Base-by-base conservation (phyloP, 176 grass and related monocot genomes). In the Eragrostis curvula region DNA sequence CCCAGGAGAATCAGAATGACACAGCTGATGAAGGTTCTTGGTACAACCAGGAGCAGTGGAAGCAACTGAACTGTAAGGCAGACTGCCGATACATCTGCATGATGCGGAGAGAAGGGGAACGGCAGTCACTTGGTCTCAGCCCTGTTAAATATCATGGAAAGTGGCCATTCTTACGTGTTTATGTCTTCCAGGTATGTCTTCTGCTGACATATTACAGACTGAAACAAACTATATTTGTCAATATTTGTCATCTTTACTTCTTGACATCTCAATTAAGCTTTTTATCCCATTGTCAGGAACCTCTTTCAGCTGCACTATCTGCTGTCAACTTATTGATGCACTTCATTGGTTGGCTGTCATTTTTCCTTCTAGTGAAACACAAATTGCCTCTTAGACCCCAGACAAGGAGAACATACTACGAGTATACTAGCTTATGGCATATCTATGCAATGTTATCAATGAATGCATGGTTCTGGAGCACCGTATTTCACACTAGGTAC, bases 401-500 rank as follows among this genome's bases (percentile, higher is more conserved):
- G 53, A 91, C 73, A 41, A 85, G 78, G 75, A 93, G 81, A 73
- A 88, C 88, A 47, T 93, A 87, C 70, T 98, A 95, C n/a, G 92
- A 98, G 86, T 98, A 93, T 50, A 95, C 90, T 81, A 85, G 88
- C 10, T 80, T 98, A 53, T 98, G 92, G 92, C 96, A 98, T 91
- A 98, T 98, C 39, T 95, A 93, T 91, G 96, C 84, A 58, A 70
- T 98, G 28, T 69, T 98, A 79, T 95, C 96, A 32, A 95, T 98
- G 73, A 98, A 95, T 76, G 92, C 92, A 68, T 98, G 96, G 96
- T 92, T 91, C 73, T 98, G 95, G 96, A 98, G 96, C 86, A 85
- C 84, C 76, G 74, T 98, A 74, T 95, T 98, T 71, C 96, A 98
- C 80, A 93, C 90, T 60, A 89, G 92, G 96, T 98, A 85, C 80